Evolutionary conservation across 2,329 filamentous ascomycete species (phyloP).

Genomic region (Cladophialophora carrionii): DNA sequence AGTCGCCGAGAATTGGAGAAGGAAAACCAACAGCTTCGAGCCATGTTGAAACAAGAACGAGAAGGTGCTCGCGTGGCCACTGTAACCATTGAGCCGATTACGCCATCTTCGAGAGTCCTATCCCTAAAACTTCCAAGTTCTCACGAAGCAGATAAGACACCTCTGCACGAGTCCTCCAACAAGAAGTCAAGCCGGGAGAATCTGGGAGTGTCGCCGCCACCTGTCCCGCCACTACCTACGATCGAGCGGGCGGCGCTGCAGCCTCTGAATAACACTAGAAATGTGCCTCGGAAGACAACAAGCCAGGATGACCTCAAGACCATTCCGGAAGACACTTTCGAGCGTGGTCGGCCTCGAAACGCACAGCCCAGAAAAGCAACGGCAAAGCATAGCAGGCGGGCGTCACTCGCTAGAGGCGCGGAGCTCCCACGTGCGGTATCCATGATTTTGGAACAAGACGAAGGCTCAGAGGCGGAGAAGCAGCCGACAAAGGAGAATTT

Average conservation of each 20-base stretch:
- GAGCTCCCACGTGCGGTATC: slow-evolving; percentile 33
- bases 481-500: slow-evolving; percentile 17
- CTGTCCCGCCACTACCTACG: slow-evolving; percentile 23
- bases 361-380: neutral
- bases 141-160: neutral
- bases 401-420: slow-evolving; percentile 1
- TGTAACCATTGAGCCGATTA: slow-evolving; percentile 8
- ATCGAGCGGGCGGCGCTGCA: slow-evolving; percentile 25
- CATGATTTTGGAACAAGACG: slow-evolving; percentile 36
- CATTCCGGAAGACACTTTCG: slow-evolving; percentile 4
- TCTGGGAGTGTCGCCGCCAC: slow-evolving; percentile 14
- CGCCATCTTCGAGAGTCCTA: slow-evolving; percentile 1
- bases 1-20: slow-evolving; percentile 36
- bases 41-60: slow-evolving; percentile 35
- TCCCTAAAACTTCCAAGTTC: neutral
- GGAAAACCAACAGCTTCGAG: slow-evolving; percentile 39
- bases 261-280: slow-evolving; percentile 28
- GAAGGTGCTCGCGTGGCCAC: slow-evolving; percentile 2
- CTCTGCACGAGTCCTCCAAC: slow-evolving; percentile 11
- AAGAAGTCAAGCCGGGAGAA: slow-evolving; percentile 22
- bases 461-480: slow-evolving; percentile 21
- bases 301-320: slow-evolving; percentile 23
- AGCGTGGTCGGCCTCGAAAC: slow-evolving; percentile 3
- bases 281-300: slow-evolving; percentile 9
- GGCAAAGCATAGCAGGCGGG: slow-evolving; percentile 11